Evolutionary conservation across 2,329 filamentous ascomycete species (phyloP).

Genomic region (Ceratocystis cacaofunesta): DNA sequence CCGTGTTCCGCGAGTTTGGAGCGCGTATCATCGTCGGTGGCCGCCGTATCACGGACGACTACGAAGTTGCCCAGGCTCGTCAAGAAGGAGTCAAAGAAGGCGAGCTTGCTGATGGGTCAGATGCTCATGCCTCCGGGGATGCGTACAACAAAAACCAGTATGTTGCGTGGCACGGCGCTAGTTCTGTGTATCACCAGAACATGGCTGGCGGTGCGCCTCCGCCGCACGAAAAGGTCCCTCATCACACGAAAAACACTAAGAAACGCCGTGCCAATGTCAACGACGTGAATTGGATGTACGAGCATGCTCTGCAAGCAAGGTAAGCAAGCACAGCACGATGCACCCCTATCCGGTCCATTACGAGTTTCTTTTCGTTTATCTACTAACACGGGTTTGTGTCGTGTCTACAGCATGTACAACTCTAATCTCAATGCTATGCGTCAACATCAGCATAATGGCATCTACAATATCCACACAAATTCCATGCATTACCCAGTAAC

Average conservation of each 20-base stretch:
- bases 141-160: conserved; percentile 99
- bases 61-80: conserved; percentile 60
- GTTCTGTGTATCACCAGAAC: conserved; percentile 81
- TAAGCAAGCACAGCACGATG: conserved; percentile 30
- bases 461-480: conserved; percentile 93
- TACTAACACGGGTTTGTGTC: conserved; percentile 14
- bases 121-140: conserved; percentile 60
- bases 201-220: conserved; percentile 61
- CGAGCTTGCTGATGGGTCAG: conserved; percentile 79
- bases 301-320: conserved; percentile 86
- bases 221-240: conserved; percentile 23
- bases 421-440: conserved; percentile 54
- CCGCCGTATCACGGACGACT: conserved; percentile 75
- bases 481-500: conserved; percentile 70
- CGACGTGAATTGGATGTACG: conserved; percentile 89
- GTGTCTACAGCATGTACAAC: conserved; percentile 60
- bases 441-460: conserved; percentile 52
- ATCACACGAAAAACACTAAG: conserved; percentile 59
- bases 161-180: conserved; percentile 95
- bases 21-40: conserved; percentile 88
- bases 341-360: background rate
- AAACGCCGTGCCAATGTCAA: conserved; percentile 78
- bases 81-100: conserved; percentile 72
- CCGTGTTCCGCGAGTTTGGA: conserved; percentile 93
- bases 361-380: conserved; percentile 14